phyloP scores from a whole-genome alignment of 1,284 basidiomycete species.

The Leccinum angustisporum region DNA sequence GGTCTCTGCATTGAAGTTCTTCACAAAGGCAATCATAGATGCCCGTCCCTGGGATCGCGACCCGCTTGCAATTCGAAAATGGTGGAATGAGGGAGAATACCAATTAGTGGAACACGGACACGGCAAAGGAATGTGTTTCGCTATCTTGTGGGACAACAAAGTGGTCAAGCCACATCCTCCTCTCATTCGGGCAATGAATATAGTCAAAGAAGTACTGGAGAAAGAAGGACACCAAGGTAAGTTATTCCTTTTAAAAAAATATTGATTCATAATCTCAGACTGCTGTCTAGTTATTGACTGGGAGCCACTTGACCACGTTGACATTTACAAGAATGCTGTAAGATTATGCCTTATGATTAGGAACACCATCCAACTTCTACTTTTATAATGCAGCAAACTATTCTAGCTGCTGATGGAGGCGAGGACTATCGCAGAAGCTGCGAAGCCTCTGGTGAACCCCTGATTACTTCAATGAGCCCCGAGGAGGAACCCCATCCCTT shows the following conservation, averaged over 20 bases:
- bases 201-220: slow-evolving; percentile 57
- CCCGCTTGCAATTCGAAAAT: slow-evolving; percentile 61
- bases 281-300: slow-evolving; percentile 37
- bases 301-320: slow-evolving; percentile 46
- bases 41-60: slow-evolving; percentile 69
- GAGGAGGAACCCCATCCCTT: slow-evolving; percentile 32
- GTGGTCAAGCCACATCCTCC: slow-evolving; percentile 70
- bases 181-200: slow-evolving; percentile 61
- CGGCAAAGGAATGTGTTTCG: slow-evolving; percentile 60
- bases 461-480: slow-evolving; percentile 49
- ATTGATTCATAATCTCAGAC: neutral
- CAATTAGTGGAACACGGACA: slow-evolving; percentile 56
- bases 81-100: slow-evolving; percentile 64
- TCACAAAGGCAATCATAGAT: slow-evolving; percentile 59
- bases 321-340: slow-evolving; percentile 40
- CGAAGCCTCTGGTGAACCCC: slow-evolving; percentile 49
- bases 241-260: neutral
- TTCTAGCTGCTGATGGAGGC: slow-evolving; percentile 35
- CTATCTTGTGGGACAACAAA: slow-evolving; percentile 64
- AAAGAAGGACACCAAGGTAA: slow-evolving; percentile 68
- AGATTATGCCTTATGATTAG: neutral
- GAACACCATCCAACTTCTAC: neutral
- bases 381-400: slow-evolving; percentile 16
- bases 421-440: slow-evolving; percentile 44
- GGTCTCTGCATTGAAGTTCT: slow-evolving; percentile 59